Percentiles rank a stretch among this genome's conserved stretches.
phyloP scores from a whole-genome alignment of 2,329 filamentous ascomycete species.

The Annulohypoxylon truncatum region DNA sequence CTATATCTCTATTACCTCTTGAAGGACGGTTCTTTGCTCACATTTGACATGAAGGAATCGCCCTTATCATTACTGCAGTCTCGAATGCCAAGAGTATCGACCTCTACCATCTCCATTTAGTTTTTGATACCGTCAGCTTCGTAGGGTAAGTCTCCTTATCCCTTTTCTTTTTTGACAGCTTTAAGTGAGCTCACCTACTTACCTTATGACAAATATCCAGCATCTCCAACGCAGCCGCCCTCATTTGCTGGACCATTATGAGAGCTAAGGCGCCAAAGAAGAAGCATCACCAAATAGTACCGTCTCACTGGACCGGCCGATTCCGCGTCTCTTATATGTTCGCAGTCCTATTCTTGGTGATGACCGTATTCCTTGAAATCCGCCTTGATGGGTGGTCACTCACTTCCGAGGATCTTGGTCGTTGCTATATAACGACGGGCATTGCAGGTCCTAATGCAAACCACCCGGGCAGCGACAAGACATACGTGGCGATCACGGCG shows the following conservation, averaged over 20 bases:
- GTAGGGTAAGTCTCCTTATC: conserved; percentile 44
- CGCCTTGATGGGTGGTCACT: conserved; percentile 45
- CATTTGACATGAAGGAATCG: conserved; percentile 23
- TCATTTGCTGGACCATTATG: conserved; percentile 50
- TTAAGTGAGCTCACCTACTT: conserved; percentile 3
- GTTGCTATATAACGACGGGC: conserved; percentile 46
- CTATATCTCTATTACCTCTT: neutral
- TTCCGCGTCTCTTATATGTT: conserved; percentile 48
- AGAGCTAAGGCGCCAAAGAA: conserved; percentile 31
- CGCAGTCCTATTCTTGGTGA: conserved; percentile 44
- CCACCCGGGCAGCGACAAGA: conserved; percentile 46
- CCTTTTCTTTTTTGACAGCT: neutral
- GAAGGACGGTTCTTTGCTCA: conserved; percentile 2
- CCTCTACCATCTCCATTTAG: conserved; percentile 50
- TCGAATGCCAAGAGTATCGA: conserved; percentile 39
- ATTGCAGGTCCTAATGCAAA: conserved; percentile 29
- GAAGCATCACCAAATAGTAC: conserved; percentile 8
- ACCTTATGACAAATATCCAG: conserved; percentile 16
- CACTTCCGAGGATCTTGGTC: conserved; percentile 39
- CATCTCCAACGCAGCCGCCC: conserved; percentile 49
- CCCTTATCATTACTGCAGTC: conserved; percentile 49
- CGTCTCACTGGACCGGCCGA: conserved; percentile 36
- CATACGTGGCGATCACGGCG: conserved; percentile 39
- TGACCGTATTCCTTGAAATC: conserved; percentile 47
- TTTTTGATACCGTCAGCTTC: conserved; percentile 51